These are phyloP conservation scores for Colletotrichum liaoningense DNA, from an alignment of 2,329 filamentous ascomycete genomes.

Conservation along the genomic window DNA sequence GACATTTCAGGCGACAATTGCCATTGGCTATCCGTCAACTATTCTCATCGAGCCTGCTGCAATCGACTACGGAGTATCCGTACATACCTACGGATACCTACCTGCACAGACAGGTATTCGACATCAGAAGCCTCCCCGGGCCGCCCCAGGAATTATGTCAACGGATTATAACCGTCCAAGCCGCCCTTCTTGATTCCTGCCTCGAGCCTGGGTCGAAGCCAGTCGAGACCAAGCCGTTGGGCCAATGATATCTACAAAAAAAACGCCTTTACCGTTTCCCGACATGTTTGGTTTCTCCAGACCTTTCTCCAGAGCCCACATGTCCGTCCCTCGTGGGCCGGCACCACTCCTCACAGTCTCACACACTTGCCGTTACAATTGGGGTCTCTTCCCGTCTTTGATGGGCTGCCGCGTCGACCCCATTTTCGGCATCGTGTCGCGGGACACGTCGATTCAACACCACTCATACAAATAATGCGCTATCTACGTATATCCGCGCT, in stretches of 20 bases:
- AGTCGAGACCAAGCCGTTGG: background rate
- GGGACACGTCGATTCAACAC: background rate
- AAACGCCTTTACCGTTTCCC: background rate
- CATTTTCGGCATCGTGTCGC: conserved; percentile 10
- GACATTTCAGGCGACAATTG: background rate
- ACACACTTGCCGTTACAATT: conserved; percentile 24
- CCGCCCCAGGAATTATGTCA: background rate
- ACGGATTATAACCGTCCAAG: background rate
- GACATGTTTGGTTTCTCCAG: background rate
- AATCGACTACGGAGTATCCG: background rate
- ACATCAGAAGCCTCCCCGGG: background rate
- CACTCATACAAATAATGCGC: background rate
- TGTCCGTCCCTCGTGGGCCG: background rate
- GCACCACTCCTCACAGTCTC: conserved; percentile 16
- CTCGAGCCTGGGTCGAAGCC: too few relatives aligned
- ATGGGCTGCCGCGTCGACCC: conserved; percentile 17
- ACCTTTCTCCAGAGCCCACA: background rate
- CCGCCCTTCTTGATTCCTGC: background rate
- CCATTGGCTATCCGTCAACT: too few relatives aligned
- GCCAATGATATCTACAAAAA: background rate
- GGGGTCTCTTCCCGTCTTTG: background rate
- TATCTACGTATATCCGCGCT: background rate
- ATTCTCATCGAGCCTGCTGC: background rate
- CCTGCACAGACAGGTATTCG: too few relatives aligned
- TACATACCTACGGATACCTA: background rate